Evolutionary conservation across 441 rosid species (phyloP).

Genomic region (Adansonia rubrostipa): DNA sequence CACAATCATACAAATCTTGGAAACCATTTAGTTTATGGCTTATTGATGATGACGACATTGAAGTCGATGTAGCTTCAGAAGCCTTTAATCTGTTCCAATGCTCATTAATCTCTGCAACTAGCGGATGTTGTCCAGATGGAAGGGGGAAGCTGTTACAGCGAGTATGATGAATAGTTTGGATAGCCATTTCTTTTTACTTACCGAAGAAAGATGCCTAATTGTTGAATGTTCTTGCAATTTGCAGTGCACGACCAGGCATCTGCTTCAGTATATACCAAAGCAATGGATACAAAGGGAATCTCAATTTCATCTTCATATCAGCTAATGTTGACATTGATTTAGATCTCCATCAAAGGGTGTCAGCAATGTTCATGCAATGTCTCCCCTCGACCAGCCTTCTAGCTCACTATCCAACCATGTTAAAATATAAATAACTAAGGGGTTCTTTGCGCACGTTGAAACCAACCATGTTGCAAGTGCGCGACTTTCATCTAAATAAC

Average conservation of each 20-base stretch:
- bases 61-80: too few species aligned
- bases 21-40: constrained; percentile 36
- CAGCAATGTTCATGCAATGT: constrained; percentile 9
- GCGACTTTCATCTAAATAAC: not conserved
- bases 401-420: not conserved
- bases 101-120: too few species aligned
- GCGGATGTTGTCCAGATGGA: too few species aligned
- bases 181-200: not conserved
- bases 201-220: not conserved
- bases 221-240: not conserved
- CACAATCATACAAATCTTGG: constrained; percentile 37
- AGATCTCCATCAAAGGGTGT: not conserved
- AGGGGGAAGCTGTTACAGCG: too few species aligned
- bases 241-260: not conserved
- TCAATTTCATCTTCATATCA: constrained; percentile 4
- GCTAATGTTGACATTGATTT: not conserved
- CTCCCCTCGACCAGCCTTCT: not conserved
- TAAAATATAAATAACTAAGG: not conserved
- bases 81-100: too few species aligned
- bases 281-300: constrained; percentile 17
- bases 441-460: not conserved
- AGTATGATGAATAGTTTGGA: too few species aligned
- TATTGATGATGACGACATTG: not conserved
- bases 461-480: too few species aligned
- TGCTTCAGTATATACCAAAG: not conserved